A percentile compares a stretch with the other conserved stretches of the same genome.
These are phyloP conservation scores for Trametes maxima DNA, from an alignment of 768 basidiomycete genomes.

Conservation along the genomic window DNA sequence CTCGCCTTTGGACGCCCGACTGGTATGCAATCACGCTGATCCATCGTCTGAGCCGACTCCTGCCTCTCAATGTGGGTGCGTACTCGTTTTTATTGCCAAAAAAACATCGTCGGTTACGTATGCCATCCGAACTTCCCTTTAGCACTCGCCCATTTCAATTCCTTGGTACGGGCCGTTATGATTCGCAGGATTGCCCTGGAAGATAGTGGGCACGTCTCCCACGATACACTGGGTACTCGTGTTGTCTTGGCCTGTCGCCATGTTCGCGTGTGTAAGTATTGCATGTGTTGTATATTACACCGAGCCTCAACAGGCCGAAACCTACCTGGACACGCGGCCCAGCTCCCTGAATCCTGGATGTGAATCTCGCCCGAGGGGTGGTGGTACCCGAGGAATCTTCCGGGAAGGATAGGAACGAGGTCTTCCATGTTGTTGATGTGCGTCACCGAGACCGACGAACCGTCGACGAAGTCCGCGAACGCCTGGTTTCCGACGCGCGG, in stretches of 20 bases:
- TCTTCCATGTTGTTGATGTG: conserved; percentile 58
- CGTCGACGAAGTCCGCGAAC: conserved; percentile 60
- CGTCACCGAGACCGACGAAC: conserved; percentile 43
- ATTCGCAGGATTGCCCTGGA: conserved; percentile 43
- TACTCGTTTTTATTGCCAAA: too few species aligned
- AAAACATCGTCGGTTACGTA: too few species aligned
- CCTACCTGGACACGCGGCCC: conserved; percentile 51
- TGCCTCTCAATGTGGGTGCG: too few species aligned
- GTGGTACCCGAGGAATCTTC: conserved; percentile 44
- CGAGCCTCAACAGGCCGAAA: too few species aligned
- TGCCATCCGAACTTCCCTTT: too few species aligned
- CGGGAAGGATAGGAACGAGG: conserved; percentile 38
- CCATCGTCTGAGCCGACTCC: too few species aligned
- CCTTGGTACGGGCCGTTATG: conserved; percentile 53
- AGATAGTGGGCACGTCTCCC: conserved; percentile 55
- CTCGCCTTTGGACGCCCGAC: too few species aligned
- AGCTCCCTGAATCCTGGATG: conserved; percentile 44
- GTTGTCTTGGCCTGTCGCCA: conserved; percentile 54
- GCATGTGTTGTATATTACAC: too few species aligned
- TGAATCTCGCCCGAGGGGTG: conserved; percentile 47
- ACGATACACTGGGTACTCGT: conserved; percentile 49
- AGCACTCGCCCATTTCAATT: conserved; percentile 30
- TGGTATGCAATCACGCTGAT: too few species aligned
- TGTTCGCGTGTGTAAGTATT: too few species aligned
- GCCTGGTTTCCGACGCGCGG: conserved; percentile 55